Evolutionary conservation across 371 early-diverging fungal species (phyloP).

Genomic region (Mucor ambiguus): DNA sequence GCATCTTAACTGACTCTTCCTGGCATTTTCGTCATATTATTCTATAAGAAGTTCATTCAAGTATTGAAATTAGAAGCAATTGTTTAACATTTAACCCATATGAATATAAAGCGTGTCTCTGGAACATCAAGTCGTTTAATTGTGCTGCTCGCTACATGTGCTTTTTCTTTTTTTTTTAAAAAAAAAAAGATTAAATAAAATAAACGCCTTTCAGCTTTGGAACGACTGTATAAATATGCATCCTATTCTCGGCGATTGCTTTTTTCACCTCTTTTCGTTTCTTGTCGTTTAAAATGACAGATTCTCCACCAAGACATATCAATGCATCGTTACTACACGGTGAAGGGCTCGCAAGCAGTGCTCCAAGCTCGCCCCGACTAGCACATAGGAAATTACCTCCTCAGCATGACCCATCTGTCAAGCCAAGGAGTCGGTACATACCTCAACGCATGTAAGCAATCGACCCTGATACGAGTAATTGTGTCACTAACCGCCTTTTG

Average conservation of each 20-base stretch:
- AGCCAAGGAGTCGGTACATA: not conserved
- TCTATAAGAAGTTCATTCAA: no score
- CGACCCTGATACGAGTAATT: not conserved
- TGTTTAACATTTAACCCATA: no score
- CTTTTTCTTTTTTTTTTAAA: no score
- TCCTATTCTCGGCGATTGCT: not conserved
- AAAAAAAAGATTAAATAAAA: no score
- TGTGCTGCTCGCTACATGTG: no score
- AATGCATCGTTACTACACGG: not conserved
- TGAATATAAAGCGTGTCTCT: no score
- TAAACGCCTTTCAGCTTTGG: no score
- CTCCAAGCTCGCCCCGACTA: slow-evolving; percentile 3
- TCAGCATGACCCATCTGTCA: not conserved
- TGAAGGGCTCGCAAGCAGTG: not conserved
- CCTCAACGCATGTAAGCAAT: slow-evolving; percentile 4
- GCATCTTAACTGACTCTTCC: no score
- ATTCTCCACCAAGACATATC: not conserved
- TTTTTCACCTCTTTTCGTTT: not conserved
- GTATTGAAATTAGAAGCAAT: no score
- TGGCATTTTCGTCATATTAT: no score
- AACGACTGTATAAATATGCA: not conserved
- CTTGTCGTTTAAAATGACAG: not conserved
- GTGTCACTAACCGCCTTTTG: not conserved
- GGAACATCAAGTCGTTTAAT: no score
- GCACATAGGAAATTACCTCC: slow-evolving; percentile 7